phyloP scores from a whole-genome alignment of 2,329 filamentous ascomycete genomes.

The Exutisphaerella laricina region DNA sequence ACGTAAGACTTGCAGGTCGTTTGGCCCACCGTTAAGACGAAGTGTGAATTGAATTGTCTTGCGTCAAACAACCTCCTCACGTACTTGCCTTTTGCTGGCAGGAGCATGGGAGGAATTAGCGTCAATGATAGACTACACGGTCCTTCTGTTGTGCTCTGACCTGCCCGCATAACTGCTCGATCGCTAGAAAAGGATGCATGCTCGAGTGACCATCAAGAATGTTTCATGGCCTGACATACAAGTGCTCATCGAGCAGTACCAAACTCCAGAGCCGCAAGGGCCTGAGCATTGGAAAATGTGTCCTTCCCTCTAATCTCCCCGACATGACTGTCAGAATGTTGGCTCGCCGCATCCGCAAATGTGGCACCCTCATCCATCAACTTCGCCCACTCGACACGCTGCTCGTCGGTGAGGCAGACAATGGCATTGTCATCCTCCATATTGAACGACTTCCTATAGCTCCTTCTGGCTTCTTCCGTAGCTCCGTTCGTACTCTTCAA shows the following conservation, averaged over 20 bases:
- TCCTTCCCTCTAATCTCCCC: conserved; percentile 4
- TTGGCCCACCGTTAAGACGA: too few species aligned
- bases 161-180: too few species aligned
- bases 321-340: conserved; percentile 6
- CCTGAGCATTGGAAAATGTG: conserved; percentile 22
- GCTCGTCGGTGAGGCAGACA: conserved; percentile 26
- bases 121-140: too few species aligned
- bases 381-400: conserved; percentile 27
- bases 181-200: too few species aligned
- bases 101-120: too few species aligned
- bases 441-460: conserved; percentile 19
- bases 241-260: conserved; percentile 8
- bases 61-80: too few species aligned
- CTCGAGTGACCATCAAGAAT: too few species aligned
- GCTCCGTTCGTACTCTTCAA: conserved; percentile 22
- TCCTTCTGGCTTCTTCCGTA: conserved; percentile 15
- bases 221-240: too few species aligned
- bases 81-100: too few species aligned
- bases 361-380: conserved; percentile 16
- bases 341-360: conserved; percentile 10
- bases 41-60: too few species aligned
- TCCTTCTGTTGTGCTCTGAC: too few species aligned
- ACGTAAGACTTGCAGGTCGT: too few species aligned
- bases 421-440: conserved; percentile 19
- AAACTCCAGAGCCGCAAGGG: conserved; percentile 27